Evolutionary conservation across 768 basidiomycete species (phyloP), one percentile per base, ranked within the genome.

Genomic region (Hirschioporus abietinus): DNA sequence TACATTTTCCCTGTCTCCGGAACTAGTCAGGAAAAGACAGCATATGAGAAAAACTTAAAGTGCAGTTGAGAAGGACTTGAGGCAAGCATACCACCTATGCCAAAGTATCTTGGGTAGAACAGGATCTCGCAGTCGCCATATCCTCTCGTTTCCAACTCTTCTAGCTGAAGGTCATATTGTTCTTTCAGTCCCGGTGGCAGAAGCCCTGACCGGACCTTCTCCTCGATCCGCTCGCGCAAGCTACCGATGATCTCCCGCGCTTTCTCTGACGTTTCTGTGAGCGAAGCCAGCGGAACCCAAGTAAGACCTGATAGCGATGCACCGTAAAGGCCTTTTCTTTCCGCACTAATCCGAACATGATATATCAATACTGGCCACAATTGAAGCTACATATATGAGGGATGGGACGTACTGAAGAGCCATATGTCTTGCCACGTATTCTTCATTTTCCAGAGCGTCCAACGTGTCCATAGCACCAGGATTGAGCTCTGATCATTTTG

Each of bases 161-260:
- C 73, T 8, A 83, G 66, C 66, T 78, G 78, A 10, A 82, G 68
- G 25, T 78, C 73, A 52, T 79, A 76, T 68, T 84, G 83, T 65
- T 82, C 81, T 15, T 68, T 66, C 2, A 80, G 64, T 0, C 79
- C 80, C 1, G 79, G 77, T 2, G 60, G 23, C 18, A 34, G 9
- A 25, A 25, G 24, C 25, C 25, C 24, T 9, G 60, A 4, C 60
- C 20, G 60, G 12, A 15, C 5, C 30, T 25, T 25, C 23, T 24
- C 60, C 12, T 25, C 30, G 3, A 61, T 25, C 42, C 42, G 42
- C 20, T 52, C 20, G 42, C 42, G 42, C 42, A 52, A 52, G 15
- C 42, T 12, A 10, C 12, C 12, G 42, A 52, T 52, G 42, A 52
- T 52, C 30, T 61, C 60, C 15, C 30, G 25, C 9, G 30, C 24